phyloP scores from a whole-genome alignment of 768 basidiomycete species.

The Strobilomyces dryophilus region DNA sequence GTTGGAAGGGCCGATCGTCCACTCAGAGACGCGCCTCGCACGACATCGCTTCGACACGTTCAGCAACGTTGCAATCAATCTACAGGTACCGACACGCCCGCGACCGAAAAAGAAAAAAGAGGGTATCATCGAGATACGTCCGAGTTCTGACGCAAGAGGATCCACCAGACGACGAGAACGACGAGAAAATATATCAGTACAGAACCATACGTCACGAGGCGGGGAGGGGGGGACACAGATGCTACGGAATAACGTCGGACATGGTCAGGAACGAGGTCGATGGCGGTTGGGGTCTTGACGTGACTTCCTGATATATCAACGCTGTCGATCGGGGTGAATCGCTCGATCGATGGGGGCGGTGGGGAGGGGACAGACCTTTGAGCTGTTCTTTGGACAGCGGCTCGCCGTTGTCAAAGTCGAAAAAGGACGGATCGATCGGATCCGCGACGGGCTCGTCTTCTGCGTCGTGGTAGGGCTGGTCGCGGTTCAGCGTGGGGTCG shows the following conservation, averaged over 20 bases:
- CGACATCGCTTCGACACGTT: background rate
- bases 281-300: slow-evolving; percentile 14
- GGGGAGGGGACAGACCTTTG: slow-evolving; percentile 45
- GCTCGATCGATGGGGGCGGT: background rate
- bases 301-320: slow-evolving; percentile 52
- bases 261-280: slow-evolving; percentile 13
- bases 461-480: slow-evolving; percentile 77
- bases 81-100: background rate
- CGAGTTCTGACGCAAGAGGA: background rate
- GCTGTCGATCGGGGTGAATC: slow-evolving; percentile 14
- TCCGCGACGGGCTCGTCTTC: slow-evolving; percentile 84
- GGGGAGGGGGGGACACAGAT: too few species aligned
- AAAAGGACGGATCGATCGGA: slow-evolving; percentile 72
- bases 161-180: background rate
- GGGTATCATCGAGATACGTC: background rate
- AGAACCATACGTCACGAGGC: too few species aligned
- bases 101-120: too few species aligned
- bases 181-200: background rate
- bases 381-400: slow-evolving; percentile 62
- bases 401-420: slow-evolving; percentile 74
- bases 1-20: too few species aligned
- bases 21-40: too few species aligned
- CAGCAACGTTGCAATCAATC: background rate
- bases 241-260: slow-evolving; percentile 10
- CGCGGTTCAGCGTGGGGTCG: background rate